Evolutionary conservation across 768 basidiomycete genomes (phyloP).

Genomic region (Pulveroboletus sp.): DNA sequence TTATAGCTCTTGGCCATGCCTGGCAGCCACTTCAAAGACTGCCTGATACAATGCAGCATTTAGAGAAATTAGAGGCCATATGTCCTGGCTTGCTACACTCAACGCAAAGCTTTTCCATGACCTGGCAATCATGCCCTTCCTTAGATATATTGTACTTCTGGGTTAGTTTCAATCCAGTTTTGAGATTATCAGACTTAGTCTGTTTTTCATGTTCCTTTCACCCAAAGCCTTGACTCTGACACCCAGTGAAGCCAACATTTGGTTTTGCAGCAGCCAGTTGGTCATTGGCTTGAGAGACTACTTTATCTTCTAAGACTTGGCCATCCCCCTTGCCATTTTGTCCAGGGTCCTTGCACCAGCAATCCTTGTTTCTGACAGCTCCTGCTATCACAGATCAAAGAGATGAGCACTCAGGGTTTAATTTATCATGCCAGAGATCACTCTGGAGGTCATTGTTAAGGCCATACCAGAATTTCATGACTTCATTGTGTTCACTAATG

Average conservation of each 20-base stretch:
- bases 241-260: no score
- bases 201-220: no score
- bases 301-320: no score
- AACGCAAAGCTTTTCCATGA: background rate
- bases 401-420: background rate
- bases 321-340: no score
- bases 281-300: no score
- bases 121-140: background rate
- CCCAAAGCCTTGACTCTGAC: no score
- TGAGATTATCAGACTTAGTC: no score
- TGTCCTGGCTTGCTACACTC: background rate
- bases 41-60: background rate
- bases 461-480: background rate
- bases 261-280: no score
- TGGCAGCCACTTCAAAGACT: background rate
- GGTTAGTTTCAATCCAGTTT: no score
- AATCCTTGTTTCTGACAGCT: no score
- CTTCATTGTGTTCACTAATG: background rate
- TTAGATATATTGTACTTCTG: no score
- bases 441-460: background rate
- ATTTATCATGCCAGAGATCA: background rate
- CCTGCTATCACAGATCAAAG: background rate
- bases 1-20: background rate
- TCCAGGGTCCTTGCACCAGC: no score
- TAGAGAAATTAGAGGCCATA: background rate